phyloP scores from a whole-genome alignment of 2,329 filamentous ascomycete species.

The Escovopsis weberi region DNA sequence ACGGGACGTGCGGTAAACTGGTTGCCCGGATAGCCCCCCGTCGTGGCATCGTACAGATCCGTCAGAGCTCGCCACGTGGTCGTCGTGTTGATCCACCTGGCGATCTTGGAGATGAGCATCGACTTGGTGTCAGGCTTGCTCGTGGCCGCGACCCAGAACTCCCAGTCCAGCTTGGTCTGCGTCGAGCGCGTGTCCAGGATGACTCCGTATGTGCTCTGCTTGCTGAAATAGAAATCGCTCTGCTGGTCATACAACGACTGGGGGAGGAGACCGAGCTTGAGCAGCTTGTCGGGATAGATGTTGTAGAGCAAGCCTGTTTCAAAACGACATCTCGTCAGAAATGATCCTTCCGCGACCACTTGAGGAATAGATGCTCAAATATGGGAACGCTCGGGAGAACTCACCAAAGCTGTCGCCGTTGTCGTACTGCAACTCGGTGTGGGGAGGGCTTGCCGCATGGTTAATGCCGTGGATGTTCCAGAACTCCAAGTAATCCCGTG shows the following conservation, averaged over 20 bases:
- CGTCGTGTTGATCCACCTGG: conserved; percentile 63
- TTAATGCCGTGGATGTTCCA: conserved; percentile 63
- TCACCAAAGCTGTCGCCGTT: conserved; percentile 35
- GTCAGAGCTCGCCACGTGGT: conserved; percentile 55
- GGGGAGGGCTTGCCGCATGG: conserved; percentile 41
- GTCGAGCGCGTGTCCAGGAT: conserved; percentile 68
- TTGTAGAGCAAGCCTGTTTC: conserved; percentile 48
- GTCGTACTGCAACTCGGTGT: conserved; percentile 68
- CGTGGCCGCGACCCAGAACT: conserved; percentile 71
- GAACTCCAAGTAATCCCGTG: conserved; percentile 52
- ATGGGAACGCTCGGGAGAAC: background rate
- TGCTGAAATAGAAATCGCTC: conserved; percentile 58
- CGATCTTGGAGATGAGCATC: conserved; percentile 54
- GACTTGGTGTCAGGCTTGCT: conserved; percentile 43
- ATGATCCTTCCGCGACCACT: too few relatives aligned
- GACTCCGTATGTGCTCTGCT: conserved; percentile 63
- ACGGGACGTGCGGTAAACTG: conserved; percentile 70
- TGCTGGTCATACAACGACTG: conserved; percentile 64
- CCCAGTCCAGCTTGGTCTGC: conserved; percentile 81
- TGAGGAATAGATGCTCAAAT: too few relatives aligned
- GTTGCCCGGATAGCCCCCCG: conserved; percentile 50
- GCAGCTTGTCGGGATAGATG: conserved; percentile 62
- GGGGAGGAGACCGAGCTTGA: conserved; percentile 65
- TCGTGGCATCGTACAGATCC: conserved; percentile 61
- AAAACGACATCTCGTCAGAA: background rate